Conservation (phyloP, 257 asterid species). For the Fraxinus quadrangulata region DNA sequence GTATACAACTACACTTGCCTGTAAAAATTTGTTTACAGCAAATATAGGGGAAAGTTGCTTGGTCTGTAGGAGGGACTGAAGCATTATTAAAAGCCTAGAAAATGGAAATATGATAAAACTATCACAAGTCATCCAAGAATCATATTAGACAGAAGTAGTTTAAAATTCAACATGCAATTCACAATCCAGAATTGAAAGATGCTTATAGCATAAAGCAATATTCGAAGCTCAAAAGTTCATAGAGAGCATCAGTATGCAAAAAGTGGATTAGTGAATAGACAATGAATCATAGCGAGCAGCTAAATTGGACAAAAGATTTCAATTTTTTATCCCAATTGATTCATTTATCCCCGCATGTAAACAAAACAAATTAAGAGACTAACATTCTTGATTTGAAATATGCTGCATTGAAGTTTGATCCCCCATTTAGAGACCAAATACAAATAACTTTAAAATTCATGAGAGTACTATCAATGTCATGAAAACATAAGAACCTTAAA, state of each 20-base stretch:
- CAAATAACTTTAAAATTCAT: too few relatives aligned
- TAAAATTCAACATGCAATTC: background rate
- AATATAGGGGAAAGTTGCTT: constrained; percentile 92
- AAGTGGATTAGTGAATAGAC: too few relatives aligned
- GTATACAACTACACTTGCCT: constrained; percentile 46
- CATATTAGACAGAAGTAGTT: constrained; percentile 9
- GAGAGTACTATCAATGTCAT: background rate
- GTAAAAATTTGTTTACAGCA: constrained; percentile 95
- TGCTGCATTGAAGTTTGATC: background rate
- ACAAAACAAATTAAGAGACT: background rate
- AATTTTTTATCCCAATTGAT: background rate
- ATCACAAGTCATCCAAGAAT: constrained; percentile 11
- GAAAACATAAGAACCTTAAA: background rate
- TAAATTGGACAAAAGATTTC: background rate
- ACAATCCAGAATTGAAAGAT: background rate
- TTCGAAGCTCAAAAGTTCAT: background rate
- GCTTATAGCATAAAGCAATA: background rate
- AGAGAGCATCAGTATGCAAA: too few relatives aligned
- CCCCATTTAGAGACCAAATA: background rate
- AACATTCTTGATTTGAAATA: background rate
- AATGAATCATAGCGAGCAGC: background rate
- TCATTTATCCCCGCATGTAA: background rate
- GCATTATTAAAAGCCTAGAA: constrained; percentile 78
- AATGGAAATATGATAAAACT: constrained; percentile 18
- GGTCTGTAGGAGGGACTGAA: constrained; percentile 84